These are phyloP conservation scores for Sphagnum magellanicum DNA, from an alignment of 228 moss, liverwort and hornwort species.

Conservation along the genomic window DNA sequence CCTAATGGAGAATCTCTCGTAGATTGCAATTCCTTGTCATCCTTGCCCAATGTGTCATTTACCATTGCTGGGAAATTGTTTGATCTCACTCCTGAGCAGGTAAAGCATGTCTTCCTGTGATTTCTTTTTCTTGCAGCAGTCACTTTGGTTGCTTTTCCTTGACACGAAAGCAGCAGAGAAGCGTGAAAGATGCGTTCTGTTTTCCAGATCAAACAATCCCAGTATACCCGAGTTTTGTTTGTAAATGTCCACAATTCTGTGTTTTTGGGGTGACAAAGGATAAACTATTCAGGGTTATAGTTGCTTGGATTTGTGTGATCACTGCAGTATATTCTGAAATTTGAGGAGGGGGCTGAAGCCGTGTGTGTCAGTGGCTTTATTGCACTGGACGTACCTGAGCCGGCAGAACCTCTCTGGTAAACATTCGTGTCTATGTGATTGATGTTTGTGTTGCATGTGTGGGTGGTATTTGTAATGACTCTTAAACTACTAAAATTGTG, in stretches of 20 bases:
- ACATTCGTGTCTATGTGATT: not conserved
- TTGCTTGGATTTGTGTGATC: not conserved
- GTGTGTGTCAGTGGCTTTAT: slow-evolving; percentile 59
- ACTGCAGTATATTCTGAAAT: slow-evolving; percentile 43
- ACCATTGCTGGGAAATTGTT: slow-evolving; percentile 31
- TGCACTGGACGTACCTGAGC: slow-evolving; percentile 56
- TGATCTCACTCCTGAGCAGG: slow-evolving; percentile 38
- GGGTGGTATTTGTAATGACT: not conserved
- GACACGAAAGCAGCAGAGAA: not conserved
- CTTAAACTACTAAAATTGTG: not conserved
- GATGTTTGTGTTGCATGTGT: no score
- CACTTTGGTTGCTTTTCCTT: not conserved
- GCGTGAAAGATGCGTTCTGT: not conserved
- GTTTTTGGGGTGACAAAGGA: no score
- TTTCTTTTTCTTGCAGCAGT: not conserved
- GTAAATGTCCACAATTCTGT: not conserved
- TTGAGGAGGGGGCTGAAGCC: slow-evolving; percentile 45
- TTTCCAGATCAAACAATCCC: not conserved
- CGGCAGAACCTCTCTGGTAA: slow-evolving; percentile 76
- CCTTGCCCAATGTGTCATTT: slow-evolving; percentile 39
- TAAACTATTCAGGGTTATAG: not conserved
- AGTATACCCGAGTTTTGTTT: not conserved
- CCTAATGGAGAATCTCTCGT: slow-evolving; percentile 44
- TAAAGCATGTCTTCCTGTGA: slow-evolving; percentile 5
- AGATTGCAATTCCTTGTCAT: slow-evolving; percentile 15